phyloP scores from a whole-genome alignment of 345 rosid species.

The Moringa oleifera region DNA sequence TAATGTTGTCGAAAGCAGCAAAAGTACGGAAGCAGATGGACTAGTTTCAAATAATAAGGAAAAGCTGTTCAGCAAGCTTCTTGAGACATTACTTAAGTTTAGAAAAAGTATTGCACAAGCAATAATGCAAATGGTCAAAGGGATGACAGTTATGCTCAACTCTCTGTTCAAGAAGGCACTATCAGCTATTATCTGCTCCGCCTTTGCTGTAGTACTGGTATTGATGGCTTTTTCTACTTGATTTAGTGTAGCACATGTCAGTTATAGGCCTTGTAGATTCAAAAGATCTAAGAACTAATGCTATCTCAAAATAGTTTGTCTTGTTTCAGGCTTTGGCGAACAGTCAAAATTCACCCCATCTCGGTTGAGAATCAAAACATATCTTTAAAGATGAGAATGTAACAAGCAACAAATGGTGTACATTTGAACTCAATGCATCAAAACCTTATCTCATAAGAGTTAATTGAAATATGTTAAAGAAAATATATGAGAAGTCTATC shows the following conservation, averaged over 20 bases:
- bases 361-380: neutral
- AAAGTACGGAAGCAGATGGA: constrained; percentile 24
- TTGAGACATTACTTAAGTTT: constrained; percentile 31
- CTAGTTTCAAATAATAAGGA: constrained; percentile 12
- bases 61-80: constrained; percentile 28
- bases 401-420: neutral
- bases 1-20: constrained; percentile 25
- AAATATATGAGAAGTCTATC: neutral
- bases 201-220: constrained; percentile 75
- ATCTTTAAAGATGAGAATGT: neutral
- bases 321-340: neutral
- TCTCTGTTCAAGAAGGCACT: constrained; percentile 57
- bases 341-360: neutral
- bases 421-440: neutral
- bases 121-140: constrained; percentile 30
- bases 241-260: neutral
- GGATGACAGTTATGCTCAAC: constrained; percentile 46
- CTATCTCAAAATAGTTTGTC: too few relatives aligned
- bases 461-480: neutral
- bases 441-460: neutral
- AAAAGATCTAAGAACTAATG: neutral
- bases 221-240: neutral
- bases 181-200: constrained; percentile 53
- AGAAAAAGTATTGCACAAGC: constrained; percentile 26
- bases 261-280: neutral